Conservation (phyloP, 2,329 filamentous ascomycete species). For the Fusarium tupiense region DNA sequence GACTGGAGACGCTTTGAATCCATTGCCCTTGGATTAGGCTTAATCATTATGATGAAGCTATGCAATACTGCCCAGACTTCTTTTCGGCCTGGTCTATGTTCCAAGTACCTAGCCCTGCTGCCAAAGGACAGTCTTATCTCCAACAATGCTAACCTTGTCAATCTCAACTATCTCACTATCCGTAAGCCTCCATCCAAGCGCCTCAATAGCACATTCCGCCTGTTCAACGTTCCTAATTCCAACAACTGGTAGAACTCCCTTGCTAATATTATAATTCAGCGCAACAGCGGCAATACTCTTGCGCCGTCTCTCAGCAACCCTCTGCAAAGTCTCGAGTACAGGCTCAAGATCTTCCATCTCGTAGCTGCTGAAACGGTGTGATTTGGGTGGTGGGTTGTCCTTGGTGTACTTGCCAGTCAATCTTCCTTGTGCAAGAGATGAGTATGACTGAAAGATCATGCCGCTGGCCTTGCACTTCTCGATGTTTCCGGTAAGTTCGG, state of each 20-base stretch:
- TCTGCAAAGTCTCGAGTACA: neutral
- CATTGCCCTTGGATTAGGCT: too few relatives aligned
- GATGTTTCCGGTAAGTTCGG: neutral
- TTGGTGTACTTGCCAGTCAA: conserved; percentile 7
- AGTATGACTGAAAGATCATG: conserved; percentile 23
- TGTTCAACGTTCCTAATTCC: conserved; percentile 13
- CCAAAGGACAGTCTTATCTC: neutral
- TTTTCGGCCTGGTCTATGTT: too few relatives aligned
- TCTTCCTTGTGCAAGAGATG: neutral
- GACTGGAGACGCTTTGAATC: too few relatives aligned
- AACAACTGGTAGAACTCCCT: conserved; percentile 1
- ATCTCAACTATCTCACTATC: conserved; percentile 4
- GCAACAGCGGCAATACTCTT: conserved; percentile 7
- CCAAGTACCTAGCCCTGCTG: neutral
- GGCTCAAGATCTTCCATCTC: conserved; percentile 9
- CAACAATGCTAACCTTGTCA: conserved; percentile 1
- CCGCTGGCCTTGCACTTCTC: neutral
- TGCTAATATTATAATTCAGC: conserved; percentile 8
- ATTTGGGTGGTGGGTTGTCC: neutral
- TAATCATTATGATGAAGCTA: too few relatives aligned
- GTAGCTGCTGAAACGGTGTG: neutral
- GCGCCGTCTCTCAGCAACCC: neutral
- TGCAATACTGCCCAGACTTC: too few relatives aligned
- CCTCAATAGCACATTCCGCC: neutral
- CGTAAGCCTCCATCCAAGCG: conserved; percentile 11